phyloP scores from a whole-genome alignment of 1,284 basidiomycete species.

The Cryptococcus amylolentus region DNA sequence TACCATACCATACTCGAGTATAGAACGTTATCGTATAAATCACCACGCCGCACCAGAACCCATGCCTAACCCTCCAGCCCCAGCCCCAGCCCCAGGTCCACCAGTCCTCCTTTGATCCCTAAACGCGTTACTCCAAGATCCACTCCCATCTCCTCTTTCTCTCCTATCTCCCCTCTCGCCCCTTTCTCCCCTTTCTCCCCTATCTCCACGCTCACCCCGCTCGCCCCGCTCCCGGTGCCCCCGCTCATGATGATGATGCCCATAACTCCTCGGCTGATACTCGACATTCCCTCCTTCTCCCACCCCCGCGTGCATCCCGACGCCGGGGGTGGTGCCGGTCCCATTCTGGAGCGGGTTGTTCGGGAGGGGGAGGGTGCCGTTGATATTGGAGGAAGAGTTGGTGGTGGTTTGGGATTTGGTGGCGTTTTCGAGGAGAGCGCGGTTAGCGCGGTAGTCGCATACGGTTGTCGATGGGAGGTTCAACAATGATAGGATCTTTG shows the following conservation, averaged over 20 bases:
- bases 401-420: conserved; percentile 16
- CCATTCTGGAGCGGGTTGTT: conserved; percentile 7
- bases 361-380: conserved; percentile 8
- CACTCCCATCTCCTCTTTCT: background rate
- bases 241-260: background rate
- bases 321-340: background rate
- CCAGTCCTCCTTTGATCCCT: conserved; percentile 4
- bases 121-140: background rate
- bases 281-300: background rate
- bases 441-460: conserved; percentile 50
- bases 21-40: background rate
- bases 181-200: background rate
- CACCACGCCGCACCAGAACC: background rate
- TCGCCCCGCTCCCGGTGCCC: background rate
- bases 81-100: conserved; percentile 1
- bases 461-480: conserved; percentile 39
- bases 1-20: no score
- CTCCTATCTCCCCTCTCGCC: background rate
- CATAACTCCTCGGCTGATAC: background rate
- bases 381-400: conserved; percentile 12
- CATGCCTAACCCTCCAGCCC: background rate
- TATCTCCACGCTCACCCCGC: conserved; percentile 4
- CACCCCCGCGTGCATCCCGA: no score
- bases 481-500: conserved; percentile 46
- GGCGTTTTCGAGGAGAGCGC: conserved; percentile 41